Conservation (phyloP, 2,329 filamentous ascomycete genomes). For the Penicillium psychrosexuale region DNA sequence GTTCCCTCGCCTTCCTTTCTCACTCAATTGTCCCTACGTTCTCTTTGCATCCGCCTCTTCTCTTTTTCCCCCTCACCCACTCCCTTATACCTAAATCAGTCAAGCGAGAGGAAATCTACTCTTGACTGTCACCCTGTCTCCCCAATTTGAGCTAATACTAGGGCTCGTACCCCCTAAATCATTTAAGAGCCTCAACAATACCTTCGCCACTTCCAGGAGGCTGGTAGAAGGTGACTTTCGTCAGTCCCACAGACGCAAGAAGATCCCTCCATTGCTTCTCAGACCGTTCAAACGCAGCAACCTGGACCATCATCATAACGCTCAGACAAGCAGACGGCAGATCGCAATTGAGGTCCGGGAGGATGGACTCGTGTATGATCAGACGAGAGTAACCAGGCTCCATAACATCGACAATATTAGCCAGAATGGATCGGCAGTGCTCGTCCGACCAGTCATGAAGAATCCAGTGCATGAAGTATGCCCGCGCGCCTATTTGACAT, state of each 20-base stretch:
- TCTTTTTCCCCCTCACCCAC: background rate
- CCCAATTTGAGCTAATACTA: background rate
- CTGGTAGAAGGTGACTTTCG: background rate
- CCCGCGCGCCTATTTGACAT: too few species aligned
- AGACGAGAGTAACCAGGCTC: too few species aligned
- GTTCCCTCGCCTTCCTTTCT: background rate
- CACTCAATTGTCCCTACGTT: too few species aligned
- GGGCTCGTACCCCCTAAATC: background rate
- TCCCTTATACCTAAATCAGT: background rate
- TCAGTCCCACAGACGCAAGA: background rate
- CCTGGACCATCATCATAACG: conserved; percentile 21
- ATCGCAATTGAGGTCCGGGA: too few species aligned
- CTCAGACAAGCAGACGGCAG: conserved; percentile 6
- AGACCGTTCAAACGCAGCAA: conserved; percentile 21
- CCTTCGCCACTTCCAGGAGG: background rate
- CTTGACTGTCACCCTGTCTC: background rate
- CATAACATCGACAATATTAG: too few species aligned
- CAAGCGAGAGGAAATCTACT: background rate
- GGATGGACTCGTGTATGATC: too few species aligned
- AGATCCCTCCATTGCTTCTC: conserved; percentile 23
- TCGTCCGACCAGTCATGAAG: too few species aligned
- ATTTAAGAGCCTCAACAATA: background rate
- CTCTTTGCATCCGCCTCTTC: background rate
- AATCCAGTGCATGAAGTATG: too few species aligned
- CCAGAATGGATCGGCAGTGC: too few species aligned